Conservation (phyloP, 768 basidiomycete species). For the Boletellus ananas region DNA sequence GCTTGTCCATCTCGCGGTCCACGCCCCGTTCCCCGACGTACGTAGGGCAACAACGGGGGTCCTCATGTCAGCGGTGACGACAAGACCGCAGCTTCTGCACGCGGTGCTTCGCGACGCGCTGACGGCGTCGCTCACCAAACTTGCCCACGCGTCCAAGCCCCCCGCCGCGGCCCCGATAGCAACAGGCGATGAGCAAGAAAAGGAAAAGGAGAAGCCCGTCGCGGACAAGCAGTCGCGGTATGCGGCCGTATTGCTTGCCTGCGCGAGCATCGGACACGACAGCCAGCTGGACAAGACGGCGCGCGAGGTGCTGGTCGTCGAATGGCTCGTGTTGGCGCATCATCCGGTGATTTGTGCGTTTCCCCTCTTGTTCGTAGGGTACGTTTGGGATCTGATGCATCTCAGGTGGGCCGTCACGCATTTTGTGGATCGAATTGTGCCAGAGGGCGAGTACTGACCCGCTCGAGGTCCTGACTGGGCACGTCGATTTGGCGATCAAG, state of each 20-base stretch:
- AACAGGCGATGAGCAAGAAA: constrained; percentile 19
- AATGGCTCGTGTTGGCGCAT: constrained; percentile 67
- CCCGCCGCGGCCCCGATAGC: too few species aligned
- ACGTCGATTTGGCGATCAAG: constrained; percentile 48
- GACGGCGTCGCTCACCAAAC: constrained; percentile 41
- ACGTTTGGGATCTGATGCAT: neutral
- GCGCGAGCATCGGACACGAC: constrained; percentile 37
- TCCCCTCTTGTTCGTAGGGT: too few species aligned
- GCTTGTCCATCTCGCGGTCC: constrained; percentile 66
- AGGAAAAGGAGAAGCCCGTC: constrained; percentile 31
- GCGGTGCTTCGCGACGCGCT: constrained; percentile 61
- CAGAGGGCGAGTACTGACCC: constrained; percentile 71
- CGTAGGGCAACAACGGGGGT: constrained; percentile 45
- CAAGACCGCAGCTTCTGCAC: constrained; percentile 47
- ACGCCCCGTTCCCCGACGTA: constrained; percentile 50
- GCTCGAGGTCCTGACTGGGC: constrained; percentile 47
- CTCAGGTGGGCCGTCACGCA: constrained; percentile 16
- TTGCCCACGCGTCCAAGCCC: constrained; percentile 17
- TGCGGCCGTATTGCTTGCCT: constrained; percentile 50
- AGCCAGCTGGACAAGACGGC: constrained; percentile 39
- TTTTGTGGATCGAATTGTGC: constrained; percentile 75
- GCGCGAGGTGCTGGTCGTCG: constrained; percentile 46
- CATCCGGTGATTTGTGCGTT: constrained; percentile 61
- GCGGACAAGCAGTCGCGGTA: constrained; percentile 53
- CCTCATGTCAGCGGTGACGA: constrained; percentile 37